A percentile compares a stretch with the other conserved stretches of the same genome.
These are phyloP conservation scores for Linum trigynum DNA, from an alignment of 345 rosid genomes.

Conservation along the genomic window DNA sequence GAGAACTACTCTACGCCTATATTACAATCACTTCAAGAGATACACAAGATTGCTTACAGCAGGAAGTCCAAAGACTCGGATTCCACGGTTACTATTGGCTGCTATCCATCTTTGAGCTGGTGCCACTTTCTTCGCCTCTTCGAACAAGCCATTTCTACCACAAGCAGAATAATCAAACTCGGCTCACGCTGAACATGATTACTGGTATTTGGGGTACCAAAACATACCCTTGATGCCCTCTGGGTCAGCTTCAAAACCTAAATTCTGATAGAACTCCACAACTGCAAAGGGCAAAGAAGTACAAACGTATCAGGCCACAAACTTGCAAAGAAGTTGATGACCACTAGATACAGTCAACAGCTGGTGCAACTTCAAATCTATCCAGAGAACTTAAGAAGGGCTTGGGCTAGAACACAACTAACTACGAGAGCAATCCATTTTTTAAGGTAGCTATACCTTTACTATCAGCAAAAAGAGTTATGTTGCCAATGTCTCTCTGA, in stretches of 20 bases:
- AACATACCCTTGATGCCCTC: conserved; percentile 99
- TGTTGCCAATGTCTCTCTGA: conserved; percentile 87
- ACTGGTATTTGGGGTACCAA: conserved; percentile 72
- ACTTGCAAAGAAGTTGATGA: no score
- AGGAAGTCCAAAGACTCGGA: background rate
- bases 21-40: background rate
- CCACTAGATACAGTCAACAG: background rate
- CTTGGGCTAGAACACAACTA: background rate
- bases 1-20: background rate
- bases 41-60: background rate
- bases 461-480: conserved; percentile 96
- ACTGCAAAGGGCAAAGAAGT: conserved; percentile 36
- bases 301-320: background rate
- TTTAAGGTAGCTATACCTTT: conserved; percentile 42
- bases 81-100: no score
- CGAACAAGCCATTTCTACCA: background rate
- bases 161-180: background rate
- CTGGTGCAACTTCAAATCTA: background rate
- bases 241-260: conserved; percentile 93
- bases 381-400: no score
- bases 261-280: conserved; percentile 84
- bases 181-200: background rate
- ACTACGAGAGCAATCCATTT: background rate
- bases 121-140: no score
- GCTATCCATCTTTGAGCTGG: no score